Evolutionary conservation across 129 eudicot species (phyloP), one percentile per base, ranked within the genome.

Genomic region (Artemisia annua): DNA sequence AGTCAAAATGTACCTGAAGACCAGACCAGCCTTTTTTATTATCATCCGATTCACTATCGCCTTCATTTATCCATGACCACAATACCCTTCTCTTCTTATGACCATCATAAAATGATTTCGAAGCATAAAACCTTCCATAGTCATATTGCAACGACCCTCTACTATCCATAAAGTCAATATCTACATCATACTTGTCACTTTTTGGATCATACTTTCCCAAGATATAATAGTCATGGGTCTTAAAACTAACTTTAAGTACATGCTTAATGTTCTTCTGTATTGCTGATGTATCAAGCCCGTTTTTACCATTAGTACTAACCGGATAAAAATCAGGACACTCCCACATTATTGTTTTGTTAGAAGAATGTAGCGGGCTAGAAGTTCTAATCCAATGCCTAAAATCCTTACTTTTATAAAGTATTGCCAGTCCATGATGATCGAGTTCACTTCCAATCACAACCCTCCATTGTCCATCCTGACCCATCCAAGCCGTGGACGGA

Each of bases 321-420:
- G 95, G 97, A 64, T 61, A 90, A 56, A 87, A 90, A 79, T 90
- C 94, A 3, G 91, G 91, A 61, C 97, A 90, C 52, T 90, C 97
- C 95, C 95, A 90, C 84, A 87, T 90, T 17, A 67, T 77, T 11
- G 89, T 90, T 56, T 78, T 81, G 11, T 83, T 77, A 0, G 81
- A 76, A 11, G 64, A 79, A 64, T 90, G 86, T 11, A 87, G 67
- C 39, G 84, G 86, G 7, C 56, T 71, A 9, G 81, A 35, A 16
- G 52, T 7, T 69, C 63, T 69, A 60, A 43, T 66, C 94, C 91
- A 87, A 4, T 28, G 74, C 0, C 56, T 19, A 57, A 90, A 87
- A 63, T 87, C 91, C 0, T 75, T 65, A 65, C 94, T 90, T 24
- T n/a, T 60, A 51, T 85, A 90, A 22, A 90, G 32, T 66, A 87